Conservation (phyloP, 257 asterid genomes). For the Nicotiana undulata region DNA sequence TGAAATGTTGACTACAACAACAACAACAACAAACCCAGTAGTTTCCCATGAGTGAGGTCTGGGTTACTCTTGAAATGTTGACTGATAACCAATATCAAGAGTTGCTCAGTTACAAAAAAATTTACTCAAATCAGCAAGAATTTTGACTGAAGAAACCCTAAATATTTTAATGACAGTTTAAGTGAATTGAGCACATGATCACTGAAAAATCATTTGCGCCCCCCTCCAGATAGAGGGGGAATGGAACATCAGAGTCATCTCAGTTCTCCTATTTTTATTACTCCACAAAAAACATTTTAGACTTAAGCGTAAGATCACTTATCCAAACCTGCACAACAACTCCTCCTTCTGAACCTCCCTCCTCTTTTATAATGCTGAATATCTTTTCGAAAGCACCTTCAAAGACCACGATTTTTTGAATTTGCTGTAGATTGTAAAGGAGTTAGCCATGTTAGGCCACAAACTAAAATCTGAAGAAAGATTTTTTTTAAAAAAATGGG, state of each 20-base stretch:
- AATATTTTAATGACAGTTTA: background rate
- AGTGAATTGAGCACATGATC: background rate
- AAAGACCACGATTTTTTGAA: slow-evolving; percentile 94
- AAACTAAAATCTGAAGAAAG: background rate
- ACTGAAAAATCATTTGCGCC: background rate
- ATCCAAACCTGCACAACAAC: slow-evolving; percentile 85
- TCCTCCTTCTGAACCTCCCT: slow-evolving; percentile 98
- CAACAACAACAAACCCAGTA: too few species aligned
- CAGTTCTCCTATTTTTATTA: background rate
- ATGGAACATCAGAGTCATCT: background rate
- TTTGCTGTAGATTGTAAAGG: slow-evolving; percentile 53
- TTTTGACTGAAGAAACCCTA: background rate
- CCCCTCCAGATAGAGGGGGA: background rate
- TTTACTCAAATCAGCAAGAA: background rate
- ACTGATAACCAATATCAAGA: background rate
- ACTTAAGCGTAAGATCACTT: background rate
- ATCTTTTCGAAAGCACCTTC: slow-evolving; percentile 98
- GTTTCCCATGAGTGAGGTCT: too few species aligned
- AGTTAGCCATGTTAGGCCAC: slow-evolving; percentile 3
- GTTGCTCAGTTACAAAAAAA: background rate
- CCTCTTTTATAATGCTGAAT: slow-evolving; percentile 85
- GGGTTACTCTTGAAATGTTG: too few species aligned
- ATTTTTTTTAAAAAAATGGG: background rate
- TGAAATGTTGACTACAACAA: too few species aligned
- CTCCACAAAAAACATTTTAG: background rate